These are phyloP conservation scores for Trichoderma gracile DNA, from an alignment of 2,329 filamentous ascomycete genomes.

Conservation along the genomic window DNA sequence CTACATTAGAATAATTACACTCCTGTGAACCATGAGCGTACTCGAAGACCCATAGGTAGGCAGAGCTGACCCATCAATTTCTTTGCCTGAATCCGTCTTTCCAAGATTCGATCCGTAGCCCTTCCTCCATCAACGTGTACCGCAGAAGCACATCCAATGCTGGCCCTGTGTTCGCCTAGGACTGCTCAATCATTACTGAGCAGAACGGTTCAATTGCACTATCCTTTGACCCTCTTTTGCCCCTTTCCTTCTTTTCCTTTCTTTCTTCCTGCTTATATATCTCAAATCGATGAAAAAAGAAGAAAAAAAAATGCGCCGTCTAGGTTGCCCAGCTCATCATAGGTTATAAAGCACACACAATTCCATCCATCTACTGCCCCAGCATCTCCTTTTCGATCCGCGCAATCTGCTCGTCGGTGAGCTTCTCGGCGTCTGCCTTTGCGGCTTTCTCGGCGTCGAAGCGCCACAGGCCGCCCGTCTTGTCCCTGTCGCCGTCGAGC, in stretches of 20 bases:
- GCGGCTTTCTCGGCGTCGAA: slow-evolving; percentile 53
- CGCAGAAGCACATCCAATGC: slow-evolving; percentile 2
- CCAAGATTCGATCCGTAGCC: neutral
- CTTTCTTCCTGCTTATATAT: neutral
- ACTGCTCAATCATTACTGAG: neutral
- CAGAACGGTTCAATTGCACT: too few species aligned
- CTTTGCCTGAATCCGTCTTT: neutral
- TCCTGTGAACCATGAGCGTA: neutral
- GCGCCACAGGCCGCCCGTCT: slow-evolving; percentile 62
- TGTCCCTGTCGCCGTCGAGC: slow-evolving; percentile 56
- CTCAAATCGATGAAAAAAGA: too few species aligned
- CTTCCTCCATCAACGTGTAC: neutral
- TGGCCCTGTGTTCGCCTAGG: slow-evolving; percentile 10
- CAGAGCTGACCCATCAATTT: neutral
- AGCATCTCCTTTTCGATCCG: slow-evolving; percentile 50
- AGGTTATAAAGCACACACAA: neutral
- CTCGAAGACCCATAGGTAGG: neutral
- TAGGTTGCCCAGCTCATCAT: neutral
- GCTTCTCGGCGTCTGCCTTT: slow-evolving; percentile 40
- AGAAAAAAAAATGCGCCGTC: neutral
- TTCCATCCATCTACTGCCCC: slow-evolving; percentile 38
- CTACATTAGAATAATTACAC: slow-evolving; percentile 12
- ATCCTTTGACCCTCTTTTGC: neutral
- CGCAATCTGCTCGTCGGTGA: slow-evolving; percentile 44
- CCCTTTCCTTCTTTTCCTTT: neutral